Evolutionary conservation across 495 filamentous ascomycete genomes (phyloP), one percentile per base, ranked within the genome.

Genomic region (Aspergillus nidulans): DNA sequence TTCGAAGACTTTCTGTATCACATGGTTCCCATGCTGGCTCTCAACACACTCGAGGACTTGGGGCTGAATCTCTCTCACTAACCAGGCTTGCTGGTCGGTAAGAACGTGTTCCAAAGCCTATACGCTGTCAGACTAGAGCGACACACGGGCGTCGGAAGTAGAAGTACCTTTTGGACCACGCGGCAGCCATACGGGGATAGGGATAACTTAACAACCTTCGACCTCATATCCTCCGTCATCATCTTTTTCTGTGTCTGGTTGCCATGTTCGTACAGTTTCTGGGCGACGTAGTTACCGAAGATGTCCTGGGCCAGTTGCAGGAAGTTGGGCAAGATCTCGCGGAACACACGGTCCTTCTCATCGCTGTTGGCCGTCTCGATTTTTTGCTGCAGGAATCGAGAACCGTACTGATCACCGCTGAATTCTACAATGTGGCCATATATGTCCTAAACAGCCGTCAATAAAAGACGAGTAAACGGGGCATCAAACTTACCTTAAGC

Each of bases 241-340:
- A 87, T 78, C 68, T 87, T 91, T 72, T 98, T 98, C 68, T 97
- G 95, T 6, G 83, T 78, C 67, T 96, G 92, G 58, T 91, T 95
- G 26, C 95, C 95, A 63, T 97, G 91, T 70, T 97, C 92, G 60
- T 97, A 97, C 57, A 97, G 84, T 67, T 97, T 97, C 63, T 98
- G 94, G 20, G 97, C 94, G 32, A 98, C 94, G 64, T 97, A 98
- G 69, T 98, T 98, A 16, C 94, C 94, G 65, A 96, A 97, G 13
- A 97, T 86, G 65, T 97, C 95, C 10, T 87, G 92, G 91, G 96
- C 97, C 39, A 97, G 74, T 65, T 92, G 91, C 34, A 96, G 61
- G 8, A 85, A 81, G 62, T 97, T 92, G 0, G 85, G 81, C 59
- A 84, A 78, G 34, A 98, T 88, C 65, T 97, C 95, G 0, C 77